These are phyloP conservation scores for Stachybotrys chartarum DNA, from an alignment of 2,329 filamentous ascomycete species.

Conservation along the genomic window DNA sequence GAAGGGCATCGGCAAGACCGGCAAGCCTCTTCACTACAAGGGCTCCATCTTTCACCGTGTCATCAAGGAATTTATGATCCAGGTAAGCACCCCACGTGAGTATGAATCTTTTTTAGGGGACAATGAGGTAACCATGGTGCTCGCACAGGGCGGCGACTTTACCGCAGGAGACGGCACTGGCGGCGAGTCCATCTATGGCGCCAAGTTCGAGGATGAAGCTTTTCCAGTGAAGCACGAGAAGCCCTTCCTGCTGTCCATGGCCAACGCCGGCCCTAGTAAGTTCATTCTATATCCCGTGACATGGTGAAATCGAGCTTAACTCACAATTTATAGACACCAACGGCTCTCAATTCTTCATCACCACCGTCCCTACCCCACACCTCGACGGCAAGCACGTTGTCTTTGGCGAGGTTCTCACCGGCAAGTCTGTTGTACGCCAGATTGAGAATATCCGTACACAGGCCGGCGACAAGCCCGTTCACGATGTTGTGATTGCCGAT, in stretches of 20 bases:
- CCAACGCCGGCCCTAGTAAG: slow-evolving; percentile 86
- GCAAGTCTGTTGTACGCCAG: slow-evolving; percentile 84
- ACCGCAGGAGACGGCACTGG: slow-evolving; percentile 91
- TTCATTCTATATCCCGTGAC: slow-evolving; percentile 5
- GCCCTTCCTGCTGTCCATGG: slow-evolving; percentile 94
- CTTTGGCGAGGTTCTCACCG: slow-evolving; percentile 87
- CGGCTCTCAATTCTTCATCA: slow-evolving; percentile 97
- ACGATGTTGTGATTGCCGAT: slow-evolving; percentile 68
- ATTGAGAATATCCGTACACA: slow-evolving; percentile 78
- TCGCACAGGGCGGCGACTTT: slow-evolving; percentile 84
- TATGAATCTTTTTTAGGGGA: no score
- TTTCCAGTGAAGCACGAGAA: slow-evolving; percentile 87
- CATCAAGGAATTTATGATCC: slow-evolving; percentile 97
- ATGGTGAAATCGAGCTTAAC: slow-evolving; percentile 2
- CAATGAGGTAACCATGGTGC: not conserved
- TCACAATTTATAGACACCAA: slow-evolving; percentile 61
- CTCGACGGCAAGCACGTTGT: slow-evolving; percentile 96
- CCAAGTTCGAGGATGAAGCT: slow-evolving; percentile 96
- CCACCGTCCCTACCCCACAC: slow-evolving; percentile 89
- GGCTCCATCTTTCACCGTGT: slow-evolving; percentile 89
- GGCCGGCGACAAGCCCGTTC: slow-evolving; percentile 67
- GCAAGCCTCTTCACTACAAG: slow-evolving; percentile 89
- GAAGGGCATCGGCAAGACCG: slow-evolving; percentile 74
- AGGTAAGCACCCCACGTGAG: slow-evolving; percentile 12
- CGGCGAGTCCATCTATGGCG: slow-evolving; percentile 94